Base-by-base conservation (phyloP, 176 grass and related monocot species). In the Eragrostis curvula region DNA sequence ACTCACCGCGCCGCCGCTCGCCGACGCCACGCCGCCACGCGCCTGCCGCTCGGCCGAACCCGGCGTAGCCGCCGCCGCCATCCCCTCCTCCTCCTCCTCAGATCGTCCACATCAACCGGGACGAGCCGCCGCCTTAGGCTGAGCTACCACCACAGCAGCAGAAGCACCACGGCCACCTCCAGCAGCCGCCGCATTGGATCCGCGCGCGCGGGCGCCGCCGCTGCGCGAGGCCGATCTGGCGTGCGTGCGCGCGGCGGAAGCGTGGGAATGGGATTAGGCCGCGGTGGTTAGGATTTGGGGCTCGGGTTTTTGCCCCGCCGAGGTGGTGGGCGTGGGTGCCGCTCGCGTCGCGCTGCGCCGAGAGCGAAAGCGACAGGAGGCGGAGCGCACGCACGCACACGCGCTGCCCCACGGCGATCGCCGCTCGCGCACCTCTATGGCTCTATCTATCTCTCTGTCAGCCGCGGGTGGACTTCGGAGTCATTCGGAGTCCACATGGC, bases 1-100 rank as follows among this genome's bases (percentile, higher is more conserved):
- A 84, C 86, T 80, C 84, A 95, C 93, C 70, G 89, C 49, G 82
- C 79, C 76, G 48, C 80, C 84, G 68, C 77, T 89, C 24, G 74
- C 85, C 70, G 89, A 27, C 25, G 89, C 84, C 42, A 81, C 66
- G 67, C 66, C 67, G 57, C 74, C 51, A 77, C 71, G 68, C 84
- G 78, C 85, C 79, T 59, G 81, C 55, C 82, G 67, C 80, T 86
- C 90, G 21, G 68, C 85, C 61, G 87, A 56, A 17, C 77, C 59
- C 24, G 41, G 64, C 48, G 84, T 42, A 25, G 82, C 12, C 8
- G 32, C 12, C 8, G 68, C 63, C 56, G n/a, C 40, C 78, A 29
- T 55, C 71, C n/a, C 52, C 59, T 58, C 73, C 62, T 15, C 52
- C 59, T 58, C 73, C 62, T 15, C 77, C 55, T 94, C 92, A 85